Percentiles rank a stretch among this genome's conserved stretches.
Conservation (phyloP, 75 land plant species). For the Chamaecyparis obtusa region DNA sequence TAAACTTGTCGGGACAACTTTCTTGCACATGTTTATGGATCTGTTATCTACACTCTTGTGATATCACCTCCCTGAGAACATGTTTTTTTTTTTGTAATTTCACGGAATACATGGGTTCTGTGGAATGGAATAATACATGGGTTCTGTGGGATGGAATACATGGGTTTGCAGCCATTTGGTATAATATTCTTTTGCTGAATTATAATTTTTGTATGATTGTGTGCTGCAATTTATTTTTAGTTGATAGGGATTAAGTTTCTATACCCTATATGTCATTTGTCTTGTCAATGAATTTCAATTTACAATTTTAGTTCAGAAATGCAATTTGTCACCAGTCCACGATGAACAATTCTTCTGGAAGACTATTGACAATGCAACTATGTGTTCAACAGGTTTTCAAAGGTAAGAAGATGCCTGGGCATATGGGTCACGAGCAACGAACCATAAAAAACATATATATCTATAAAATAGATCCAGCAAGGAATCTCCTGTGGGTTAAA, state of each 20-base stretch:
- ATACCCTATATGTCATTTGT: background rate
- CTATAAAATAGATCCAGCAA: slow-evolving; percentile 94
- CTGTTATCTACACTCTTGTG: background rate
- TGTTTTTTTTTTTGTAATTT: background rate
- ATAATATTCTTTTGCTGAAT: background rate
- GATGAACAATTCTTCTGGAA: background rate
- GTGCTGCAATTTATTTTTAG: background rate
- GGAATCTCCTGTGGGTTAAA: slow-evolving; percentile 94
- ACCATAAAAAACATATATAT: slow-evolving; percentile 94
- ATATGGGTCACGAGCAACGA: slow-evolving; percentile 80
- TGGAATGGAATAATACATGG: background rate
- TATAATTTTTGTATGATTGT: background rate
- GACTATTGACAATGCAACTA: background rate
- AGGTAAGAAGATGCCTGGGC: slow-evolving; percentile 97
- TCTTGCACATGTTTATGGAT: background rate
- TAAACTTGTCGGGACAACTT: background rate
- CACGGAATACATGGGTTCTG: background rate
- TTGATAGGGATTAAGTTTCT: background rate
- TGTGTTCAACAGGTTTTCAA: slow-evolving; percentile 74
- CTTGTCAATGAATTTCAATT: background rate
- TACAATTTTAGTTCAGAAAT: background rate
- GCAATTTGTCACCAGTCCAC: background rate
- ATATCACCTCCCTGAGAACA: background rate
- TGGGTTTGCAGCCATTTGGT: background rate
- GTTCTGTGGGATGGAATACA: background rate